These are phyloP conservation scores for Colletotrichum tofieldiae DNA, from an alignment of 2,329 filamentous ascomycete species.

Conservation along the genomic window DNA sequence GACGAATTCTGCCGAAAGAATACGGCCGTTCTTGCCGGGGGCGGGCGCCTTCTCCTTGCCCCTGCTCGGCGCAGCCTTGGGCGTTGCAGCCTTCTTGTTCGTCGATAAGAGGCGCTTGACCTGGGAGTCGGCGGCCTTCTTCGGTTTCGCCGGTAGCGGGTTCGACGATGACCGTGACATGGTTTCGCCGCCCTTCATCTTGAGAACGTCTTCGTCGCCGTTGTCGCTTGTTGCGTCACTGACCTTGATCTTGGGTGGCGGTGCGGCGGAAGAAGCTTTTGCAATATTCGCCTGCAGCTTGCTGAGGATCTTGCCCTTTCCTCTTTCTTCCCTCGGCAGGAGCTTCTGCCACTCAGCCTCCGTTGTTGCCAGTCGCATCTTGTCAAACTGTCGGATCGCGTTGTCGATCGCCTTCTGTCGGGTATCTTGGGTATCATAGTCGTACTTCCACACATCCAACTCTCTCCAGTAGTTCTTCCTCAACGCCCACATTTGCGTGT, in stretches of 20 bases:
- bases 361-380: constrained; percentile 68
- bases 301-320: constrained; percentile 73
- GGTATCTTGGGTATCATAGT: constrained; percentile 68
- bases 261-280: constrained; percentile 57
- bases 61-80: constrained; percentile 62
- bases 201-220: constrained; percentile 52
- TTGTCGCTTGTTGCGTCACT: constrained; percentile 56
- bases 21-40: constrained; percentile 59
- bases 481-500: constrained; percentile 68
- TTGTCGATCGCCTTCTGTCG: constrained; percentile 75
- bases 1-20: constrained; percentile 71
- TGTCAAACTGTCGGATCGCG: constrained; percentile 73
- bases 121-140: constrained; percentile 71
- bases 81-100: constrained; percentile 49
- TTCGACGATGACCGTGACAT: constrained; percentile 69
- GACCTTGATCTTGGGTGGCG: constrained; percentile 66
- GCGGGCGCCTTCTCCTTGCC: constrained; percentile 54
- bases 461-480: constrained; percentile 74
- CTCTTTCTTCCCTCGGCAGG: constrained; percentile 71
- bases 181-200: constrained; percentile 58
- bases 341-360: constrained; percentile 75
- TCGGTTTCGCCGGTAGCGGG: constrained; percentile 66
- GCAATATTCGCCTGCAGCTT: constrained; percentile 73
- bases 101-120: constrained; percentile 67
- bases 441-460: constrained; percentile 75